phyloP scores from a whole-genome alignment of 2,329 filamentous ascomycete genomes.

The Zymoseptoria crescenta region DNA sequence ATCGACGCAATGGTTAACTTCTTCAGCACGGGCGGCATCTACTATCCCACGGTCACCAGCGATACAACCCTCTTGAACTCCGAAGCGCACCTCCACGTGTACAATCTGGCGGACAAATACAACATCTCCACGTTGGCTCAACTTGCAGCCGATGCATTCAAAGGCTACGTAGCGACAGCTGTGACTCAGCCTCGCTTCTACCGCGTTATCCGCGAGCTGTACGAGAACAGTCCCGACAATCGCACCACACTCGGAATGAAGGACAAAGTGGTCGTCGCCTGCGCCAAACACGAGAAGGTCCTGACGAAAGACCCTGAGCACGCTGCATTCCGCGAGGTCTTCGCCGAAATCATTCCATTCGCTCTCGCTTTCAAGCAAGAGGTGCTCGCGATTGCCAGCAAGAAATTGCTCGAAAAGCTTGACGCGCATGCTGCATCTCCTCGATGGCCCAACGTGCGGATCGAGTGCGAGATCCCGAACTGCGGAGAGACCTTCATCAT shows the following conservation, averaged over 20 bases:
- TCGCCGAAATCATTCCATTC: not conserved
- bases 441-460: too few species aligned
- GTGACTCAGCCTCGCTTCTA: not conserved
- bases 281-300: not conserved
- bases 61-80: not conserved
- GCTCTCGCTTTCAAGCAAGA: not conserved
- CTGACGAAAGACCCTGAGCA: not conserved
- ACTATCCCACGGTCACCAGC: too few species aligned
- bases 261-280: not conserved
- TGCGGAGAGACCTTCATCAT: too few species aligned
- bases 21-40: too few species aligned
- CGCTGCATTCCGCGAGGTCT: not conserved
- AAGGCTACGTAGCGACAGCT: not conserved
- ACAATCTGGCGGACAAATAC: slow-evolving; percentile 6
- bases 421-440: too few species aligned
- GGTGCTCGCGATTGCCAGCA: not conserved
- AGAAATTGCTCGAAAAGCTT: too few species aligned
- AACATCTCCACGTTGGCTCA: not conserved
- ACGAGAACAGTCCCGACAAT: not conserved
- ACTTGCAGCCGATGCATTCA: not conserved
- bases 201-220: slow-evolving; percentile 3
- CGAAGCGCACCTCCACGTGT: slow-evolving; percentile 1
- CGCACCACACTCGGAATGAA: not conserved
- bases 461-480: too few species aligned
- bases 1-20: too few species aligned